phyloP scores from a whole-genome alignment of 108 stramenopile species.

The Pseudonitzschia multiseries region DNA sequence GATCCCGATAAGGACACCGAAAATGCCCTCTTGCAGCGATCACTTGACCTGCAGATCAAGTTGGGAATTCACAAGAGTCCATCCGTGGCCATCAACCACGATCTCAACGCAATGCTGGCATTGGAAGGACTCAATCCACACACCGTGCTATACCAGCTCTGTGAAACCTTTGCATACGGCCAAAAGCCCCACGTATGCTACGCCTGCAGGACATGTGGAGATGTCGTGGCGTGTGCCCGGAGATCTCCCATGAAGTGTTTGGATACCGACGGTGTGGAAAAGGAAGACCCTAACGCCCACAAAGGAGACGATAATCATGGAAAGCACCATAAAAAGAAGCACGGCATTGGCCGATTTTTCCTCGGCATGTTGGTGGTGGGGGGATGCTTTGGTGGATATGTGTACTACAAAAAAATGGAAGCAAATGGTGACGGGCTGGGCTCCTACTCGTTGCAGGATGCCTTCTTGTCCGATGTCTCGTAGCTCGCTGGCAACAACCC shows the following conservation, averaged over 20 bases:
- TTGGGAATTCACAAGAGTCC: slow-evolving; percentile 65
- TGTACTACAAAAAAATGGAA: slow-evolving; percentile 42
- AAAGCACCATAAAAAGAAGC: slow-evolving; percentile 6
- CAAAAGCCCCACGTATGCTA: slow-evolving; percentile 70
- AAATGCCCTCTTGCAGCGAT: slow-evolving; percentile 68
- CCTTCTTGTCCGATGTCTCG: slow-evolving; percentile 31
- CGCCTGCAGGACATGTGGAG: slow-evolving; percentile 31
- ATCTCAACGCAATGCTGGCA: slow-evolving; percentile 42
- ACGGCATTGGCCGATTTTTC: slow-evolving; percentile 15
- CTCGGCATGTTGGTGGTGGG: slow-evolving; percentile 15
- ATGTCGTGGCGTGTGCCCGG: slow-evolving; percentile 34
- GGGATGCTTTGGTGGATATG: slow-evolving; percentile 22
- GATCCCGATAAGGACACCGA: slow-evolving; percentile 48
- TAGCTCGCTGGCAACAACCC: not conserved
- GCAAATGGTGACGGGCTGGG: slow-evolving; percentile 18
- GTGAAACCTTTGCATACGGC: slow-evolving; percentile 73
- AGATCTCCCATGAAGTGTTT: slow-evolving; percentile 35
- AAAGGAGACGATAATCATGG: not conserved
- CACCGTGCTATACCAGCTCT: slow-evolving; percentile 78
- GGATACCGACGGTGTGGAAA: slow-evolving; percentile 15
- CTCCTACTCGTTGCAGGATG: slow-evolving; percentile 33
- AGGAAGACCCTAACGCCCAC: slow-evolving; percentile 14
- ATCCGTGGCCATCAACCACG: slow-evolving; percentile 73
- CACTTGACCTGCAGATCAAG: slow-evolving; percentile 47
- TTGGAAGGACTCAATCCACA: slow-evolving; percentile 43